Evolutionary conservation across 345 rosid genomes (phyloP).

Genomic region (Eucalyptus coolabah): DNA sequence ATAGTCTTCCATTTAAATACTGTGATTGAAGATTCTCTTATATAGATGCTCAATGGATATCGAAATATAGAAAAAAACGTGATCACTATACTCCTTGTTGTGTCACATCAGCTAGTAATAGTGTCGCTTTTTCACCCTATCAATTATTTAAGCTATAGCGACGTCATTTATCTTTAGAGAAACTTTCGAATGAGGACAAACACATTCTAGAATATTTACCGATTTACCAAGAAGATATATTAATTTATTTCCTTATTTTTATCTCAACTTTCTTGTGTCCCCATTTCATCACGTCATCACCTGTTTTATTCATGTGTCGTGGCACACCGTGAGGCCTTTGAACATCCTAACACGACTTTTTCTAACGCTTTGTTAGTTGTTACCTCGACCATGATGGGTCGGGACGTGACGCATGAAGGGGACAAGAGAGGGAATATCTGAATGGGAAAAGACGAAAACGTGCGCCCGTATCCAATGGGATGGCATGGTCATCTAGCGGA

Average conservation of each 20-base stretch:
- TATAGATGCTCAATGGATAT: not conserved
- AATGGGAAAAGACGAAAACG: not conserved
- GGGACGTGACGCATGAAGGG: not conserved
- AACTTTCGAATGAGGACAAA: not conserved
- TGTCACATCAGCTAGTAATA: not conserved
- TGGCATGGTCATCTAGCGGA: not conserved
- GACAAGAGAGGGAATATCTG: not conserved
- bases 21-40: not conserved
- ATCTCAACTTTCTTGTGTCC: not conserved
- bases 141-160: not conserved
- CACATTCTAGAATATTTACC: not conserved
- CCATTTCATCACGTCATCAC: not conserved
- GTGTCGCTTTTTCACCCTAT: not conserved
- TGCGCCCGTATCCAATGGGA: not conserved
- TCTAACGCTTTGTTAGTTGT: not conserved
- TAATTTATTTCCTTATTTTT: not conserved
- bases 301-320: not conserved
- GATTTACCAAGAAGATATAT: not conserved
- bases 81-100: not conserved
- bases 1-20: not conserved
- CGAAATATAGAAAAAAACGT: fast-evolving
- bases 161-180: not conserved
- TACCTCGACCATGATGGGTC: not conserved
- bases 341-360: not conserved
- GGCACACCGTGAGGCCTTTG: not conserved